phyloP scores from a whole-genome alignment of 2,329 filamentous ascomycete species.

The Colletotrichum theobromicola region DNA sequence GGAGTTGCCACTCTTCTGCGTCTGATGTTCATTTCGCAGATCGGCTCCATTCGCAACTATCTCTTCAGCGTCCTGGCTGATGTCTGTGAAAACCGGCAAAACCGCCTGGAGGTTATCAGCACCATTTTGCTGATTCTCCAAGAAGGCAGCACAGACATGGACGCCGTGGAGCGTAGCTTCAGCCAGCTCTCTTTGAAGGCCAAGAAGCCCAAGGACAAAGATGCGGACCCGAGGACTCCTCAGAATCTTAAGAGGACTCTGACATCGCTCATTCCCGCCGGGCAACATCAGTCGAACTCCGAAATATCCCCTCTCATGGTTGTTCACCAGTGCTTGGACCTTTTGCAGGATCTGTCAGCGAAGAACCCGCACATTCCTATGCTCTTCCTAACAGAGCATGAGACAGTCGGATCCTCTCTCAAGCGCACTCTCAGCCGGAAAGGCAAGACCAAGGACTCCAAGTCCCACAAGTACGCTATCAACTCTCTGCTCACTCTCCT shows the following conservation, averaged over 20 bases:
- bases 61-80: constrained; percentile 89
- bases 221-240: constrained; percentile 73
- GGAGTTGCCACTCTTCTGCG: constrained; percentile 94
- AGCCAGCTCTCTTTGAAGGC: constrained; percentile 90
- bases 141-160: constrained; percentile 91
- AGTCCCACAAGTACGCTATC: constrained; percentile 85
- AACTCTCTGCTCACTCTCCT: constrained; percentile 88
- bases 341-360: constrained; percentile 82
- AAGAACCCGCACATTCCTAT: constrained; percentile 87
- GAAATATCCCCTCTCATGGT: constrained; percentile 95
- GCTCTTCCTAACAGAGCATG: constrained; percentile 94
- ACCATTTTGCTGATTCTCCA: constrained; percentile 92
- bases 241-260: constrained; percentile 78
- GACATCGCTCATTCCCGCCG: constrained; percentile 58
- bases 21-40: constrained; percentile 97
- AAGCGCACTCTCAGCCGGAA: constrained; percentile 82
- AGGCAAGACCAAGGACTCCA: constrained; percentile 86
- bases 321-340: constrained; percentile 90
- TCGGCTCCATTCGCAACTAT: constrained; percentile 82
- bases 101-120: constrained; percentile 90
- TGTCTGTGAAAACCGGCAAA: constrained; percentile 96
- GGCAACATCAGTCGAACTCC: constrained; percentile 65
- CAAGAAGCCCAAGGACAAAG: constrained; percentile 75
- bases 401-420: constrained; percentile 72
- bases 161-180: constrained; percentile 94